A percentile compares a stretch with the other conserved stretches of the same genome.
Conservation (phyloP, 73 alveolate species). For the Paramecium pentaurelia region DNA sequence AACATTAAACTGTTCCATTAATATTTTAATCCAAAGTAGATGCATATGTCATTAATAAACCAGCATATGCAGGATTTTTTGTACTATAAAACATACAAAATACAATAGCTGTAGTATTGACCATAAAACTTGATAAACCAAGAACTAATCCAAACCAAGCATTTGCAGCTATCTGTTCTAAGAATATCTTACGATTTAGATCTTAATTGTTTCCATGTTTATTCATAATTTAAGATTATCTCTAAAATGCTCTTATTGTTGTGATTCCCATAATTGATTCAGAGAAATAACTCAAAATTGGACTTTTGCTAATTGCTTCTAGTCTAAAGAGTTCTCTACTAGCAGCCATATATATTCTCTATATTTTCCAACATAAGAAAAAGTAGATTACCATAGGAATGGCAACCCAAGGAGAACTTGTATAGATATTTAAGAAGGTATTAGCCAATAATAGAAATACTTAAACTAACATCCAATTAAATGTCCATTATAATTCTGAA, state of each 20-base stretch:
- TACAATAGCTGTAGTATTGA: background rate
- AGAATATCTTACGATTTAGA: background rate
- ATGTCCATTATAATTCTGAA: slow-evolving; percentile 30
- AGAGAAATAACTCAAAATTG: slow-evolving; percentile 73
- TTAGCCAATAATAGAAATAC: slow-evolving; percentile 7
- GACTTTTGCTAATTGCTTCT: slow-evolving; percentile 79
- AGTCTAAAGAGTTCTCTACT: slow-evolving; percentile 81
- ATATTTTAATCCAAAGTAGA: background rate
- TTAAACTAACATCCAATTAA: background rate
- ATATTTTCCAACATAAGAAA: background rate
- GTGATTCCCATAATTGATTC: slow-evolving; percentile 76
- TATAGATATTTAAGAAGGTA: slow-evolving; percentile 37
- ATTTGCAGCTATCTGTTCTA: background rate
- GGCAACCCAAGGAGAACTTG: slow-evolving; percentile 22
- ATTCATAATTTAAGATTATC: background rate
- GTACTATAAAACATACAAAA: background rate
- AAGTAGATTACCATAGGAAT: slow-evolving; percentile 26
- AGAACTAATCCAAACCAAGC: slow-evolving; percentile 4
- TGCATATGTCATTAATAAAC: slow-evolving; percentile 7
- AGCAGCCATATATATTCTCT: slow-evolving; percentile 65
- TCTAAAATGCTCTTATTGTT: slow-evolving; percentile 76
- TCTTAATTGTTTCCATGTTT: background rate
- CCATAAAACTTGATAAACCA: background rate
- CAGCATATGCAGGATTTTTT: slow-evolving; percentile 9
- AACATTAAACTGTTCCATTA: background rate